Evolutionary conservation across 2,329 filamentous ascomycete species (phyloP).

Genomic region (Akanthomyces lecanii): DNA sequence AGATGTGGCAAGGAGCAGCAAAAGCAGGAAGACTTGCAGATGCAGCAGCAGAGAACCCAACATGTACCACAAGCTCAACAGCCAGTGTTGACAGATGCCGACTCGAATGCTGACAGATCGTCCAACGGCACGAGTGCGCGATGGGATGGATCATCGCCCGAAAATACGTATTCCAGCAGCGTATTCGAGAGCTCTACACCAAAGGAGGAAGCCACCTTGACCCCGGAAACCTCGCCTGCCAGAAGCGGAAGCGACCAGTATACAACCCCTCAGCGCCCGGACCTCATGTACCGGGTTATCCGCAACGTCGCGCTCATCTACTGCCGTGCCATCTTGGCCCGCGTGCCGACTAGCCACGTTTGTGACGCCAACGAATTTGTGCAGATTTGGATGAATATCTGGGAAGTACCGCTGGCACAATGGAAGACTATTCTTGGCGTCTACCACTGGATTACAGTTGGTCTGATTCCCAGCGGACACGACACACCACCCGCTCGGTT

Average conservation of each 20-base stretch:
- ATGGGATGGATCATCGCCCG: constrained; percentile 10
- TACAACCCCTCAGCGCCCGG: constrained; percentile 25
- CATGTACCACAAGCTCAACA: constrained; percentile 4
- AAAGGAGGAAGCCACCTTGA: constrained; percentile 1
- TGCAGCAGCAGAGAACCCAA: constrained; percentile 13
- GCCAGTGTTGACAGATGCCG: background rate
- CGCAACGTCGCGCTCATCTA: constrained; percentile 45
- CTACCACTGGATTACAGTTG: constrained; percentile 45
- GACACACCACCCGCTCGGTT: constrained; percentile 39
- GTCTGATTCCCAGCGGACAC: constrained; percentile 38
- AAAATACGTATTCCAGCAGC: constrained; percentile 14
- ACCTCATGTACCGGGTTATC: constrained; percentile 45
- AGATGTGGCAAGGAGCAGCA: background rate
- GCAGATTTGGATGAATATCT: constrained; percentile 43
- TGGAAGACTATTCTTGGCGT: constrained; percentile 47
- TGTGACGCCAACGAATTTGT: constrained; percentile 38
- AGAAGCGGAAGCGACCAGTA: constrained; percentile 20
- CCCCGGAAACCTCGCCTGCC: constrained; percentile 10
- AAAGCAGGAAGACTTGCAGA: constrained; percentile 14
- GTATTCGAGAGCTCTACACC: constrained; percentile 14
- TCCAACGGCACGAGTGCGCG: constrained; percentile 20
- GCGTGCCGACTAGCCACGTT: constrained; percentile 38
- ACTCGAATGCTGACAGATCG: background rate
- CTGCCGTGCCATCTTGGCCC: constrained; percentile 40
- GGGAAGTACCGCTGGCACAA: constrained; percentile 42